phyloP scores from a whole-genome alignment of 495 filamentous ascomycete genomes.

The Venustampulla echinocandica region DNA sequence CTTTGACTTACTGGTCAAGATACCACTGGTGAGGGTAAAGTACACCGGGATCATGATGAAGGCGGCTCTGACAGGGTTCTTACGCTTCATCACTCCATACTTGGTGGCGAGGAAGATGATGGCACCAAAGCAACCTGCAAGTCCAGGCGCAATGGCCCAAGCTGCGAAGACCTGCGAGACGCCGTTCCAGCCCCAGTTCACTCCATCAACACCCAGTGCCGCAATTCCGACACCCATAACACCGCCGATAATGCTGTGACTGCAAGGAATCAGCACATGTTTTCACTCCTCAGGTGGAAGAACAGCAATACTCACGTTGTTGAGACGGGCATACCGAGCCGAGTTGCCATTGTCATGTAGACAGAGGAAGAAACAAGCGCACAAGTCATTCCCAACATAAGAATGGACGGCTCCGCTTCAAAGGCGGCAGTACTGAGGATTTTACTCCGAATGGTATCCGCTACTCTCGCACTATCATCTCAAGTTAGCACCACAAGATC shows the following conservation, averaged over 20 bases:
- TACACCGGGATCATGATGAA: slow-evolving; percentile 53
- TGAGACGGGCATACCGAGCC: slow-evolving; percentile 48
- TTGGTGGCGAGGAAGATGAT: slow-evolving; percentile 58
- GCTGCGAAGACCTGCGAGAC: slow-evolving; percentile 51
- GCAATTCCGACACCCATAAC: slow-evolving; percentile 58
- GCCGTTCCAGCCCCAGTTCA: slow-evolving; percentile 47
- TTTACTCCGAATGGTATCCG: slow-evolving; percentile 58
- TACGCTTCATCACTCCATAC: slow-evolving; percentile 50
- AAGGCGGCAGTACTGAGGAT: slow-evolving; percentile 50
- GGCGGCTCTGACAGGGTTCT: slow-evolving; percentile 45
- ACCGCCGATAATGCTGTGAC: slow-evolving; percentile 55
- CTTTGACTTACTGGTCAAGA: slow-evolving; percentile 37
- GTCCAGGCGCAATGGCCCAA: slow-evolving; percentile 53
- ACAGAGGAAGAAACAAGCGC: slow-evolving; percentile 48
- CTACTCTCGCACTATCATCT: slow-evolving; percentile 40
- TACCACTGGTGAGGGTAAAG: slow-evolving; percentile 47
- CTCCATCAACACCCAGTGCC: slow-evolving; percentile 36
- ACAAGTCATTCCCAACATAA: slow-evolving; percentile 56
- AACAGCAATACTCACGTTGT: no score
- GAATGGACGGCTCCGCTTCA: slow-evolving; percentile 39
- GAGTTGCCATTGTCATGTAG: slow-evolving; percentile 53
- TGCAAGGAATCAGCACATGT: no score
- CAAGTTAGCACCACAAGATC: no score
- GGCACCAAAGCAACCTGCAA: slow-evolving; percentile 49
- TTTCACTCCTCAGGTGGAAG: no score